Conservation (phyloP, 441 rosid genomes). For the Erodium texanum region DNA sequence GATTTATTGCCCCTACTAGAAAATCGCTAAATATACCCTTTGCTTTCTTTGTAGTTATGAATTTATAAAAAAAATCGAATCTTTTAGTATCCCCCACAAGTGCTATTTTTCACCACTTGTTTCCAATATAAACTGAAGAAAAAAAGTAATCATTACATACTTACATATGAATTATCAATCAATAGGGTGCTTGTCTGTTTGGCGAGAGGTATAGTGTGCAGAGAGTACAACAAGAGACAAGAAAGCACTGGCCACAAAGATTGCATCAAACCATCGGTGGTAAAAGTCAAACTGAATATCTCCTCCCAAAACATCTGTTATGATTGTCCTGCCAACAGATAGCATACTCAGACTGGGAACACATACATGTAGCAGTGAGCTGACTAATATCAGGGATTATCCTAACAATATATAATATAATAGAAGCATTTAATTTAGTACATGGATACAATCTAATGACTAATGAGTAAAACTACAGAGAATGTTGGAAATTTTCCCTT, state of each 20-base stretch:
- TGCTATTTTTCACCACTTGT: not conserved
- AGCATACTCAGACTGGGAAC: constrained; percentile 10
- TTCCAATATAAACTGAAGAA: not conserved
- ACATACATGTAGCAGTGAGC: too few species aligned
- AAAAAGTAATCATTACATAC: constrained; percentile 13
- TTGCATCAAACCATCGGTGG: constrained; percentile 98
- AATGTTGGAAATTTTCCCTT: too few species aligned
- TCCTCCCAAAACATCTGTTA: constrained; percentile 92
- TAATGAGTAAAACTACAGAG: too few species aligned
- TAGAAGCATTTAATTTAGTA: too few species aligned
- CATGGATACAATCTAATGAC: too few species aligned
- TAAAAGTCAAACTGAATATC: constrained; percentile 98
- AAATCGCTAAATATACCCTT: too few species aligned
- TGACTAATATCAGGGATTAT: too few species aligned
- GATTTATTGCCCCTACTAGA: too few species aligned
- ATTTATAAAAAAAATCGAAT: too few species aligned
- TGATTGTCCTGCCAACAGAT: constrained; percentile 64
- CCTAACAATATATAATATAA: too few species aligned
- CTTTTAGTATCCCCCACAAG: too few species aligned
- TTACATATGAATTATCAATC: constrained; percentile 41
- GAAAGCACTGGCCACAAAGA: constrained; percentile 94
- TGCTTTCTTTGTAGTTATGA: too few species aligned
- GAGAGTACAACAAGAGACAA: constrained; percentile 86
- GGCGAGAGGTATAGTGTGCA: constrained; percentile 94
- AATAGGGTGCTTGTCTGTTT: constrained; percentile 87